These are phyloP conservation scores for Nevesoporus exiguus DNA, from an alignment of 768 basidiomycete species.

Conservation along the genomic window DNA sequence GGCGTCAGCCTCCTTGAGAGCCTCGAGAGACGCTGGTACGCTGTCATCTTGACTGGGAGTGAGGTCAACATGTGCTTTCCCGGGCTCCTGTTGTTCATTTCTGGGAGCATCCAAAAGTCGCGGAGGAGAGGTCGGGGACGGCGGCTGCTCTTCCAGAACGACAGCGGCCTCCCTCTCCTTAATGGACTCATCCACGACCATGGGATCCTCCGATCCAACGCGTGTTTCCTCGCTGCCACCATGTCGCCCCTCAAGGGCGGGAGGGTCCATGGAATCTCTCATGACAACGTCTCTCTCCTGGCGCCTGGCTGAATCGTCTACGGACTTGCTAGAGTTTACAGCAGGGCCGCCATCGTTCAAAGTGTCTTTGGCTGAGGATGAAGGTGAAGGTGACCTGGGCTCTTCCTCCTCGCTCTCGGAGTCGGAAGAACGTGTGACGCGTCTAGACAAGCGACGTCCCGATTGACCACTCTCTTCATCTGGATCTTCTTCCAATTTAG, in stretches of 20 bases:
- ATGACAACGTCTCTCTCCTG: slow-evolving; percentile 6
- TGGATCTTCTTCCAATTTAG: slow-evolving; percentile 40
- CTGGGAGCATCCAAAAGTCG: neutral
- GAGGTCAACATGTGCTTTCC: slow-evolving; percentile 20
- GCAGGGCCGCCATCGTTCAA: slow-evolving; percentile 31
- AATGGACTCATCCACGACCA: slow-evolving; percentile 10
- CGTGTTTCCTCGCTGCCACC: slow-evolving; percentile 20
- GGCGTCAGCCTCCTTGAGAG: neutral
- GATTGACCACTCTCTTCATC: slow-evolving; percentile 32
- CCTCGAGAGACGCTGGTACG: neutral
- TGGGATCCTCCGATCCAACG: slow-evolving; percentile 18
- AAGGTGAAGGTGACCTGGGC: slow-evolving; percentile 13
- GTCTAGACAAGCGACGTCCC: slow-evolving; percentile 34
- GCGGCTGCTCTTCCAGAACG: neutral
- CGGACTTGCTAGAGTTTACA: slow-evolving; percentile 5
- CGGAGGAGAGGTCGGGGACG: neutral
- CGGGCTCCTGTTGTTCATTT: neutral
- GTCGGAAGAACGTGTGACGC: slow-evolving; percentile 29
- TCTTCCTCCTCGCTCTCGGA: slow-evolving; percentile 35
- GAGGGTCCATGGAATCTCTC: slow-evolving; percentile 3
- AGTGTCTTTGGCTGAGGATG: slow-evolving; percentile 27
- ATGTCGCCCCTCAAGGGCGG: neutral
- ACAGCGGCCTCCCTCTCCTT: neutral
- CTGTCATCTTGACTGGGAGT: neutral
- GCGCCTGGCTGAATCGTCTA: neutral